Percentiles rank a stretch among this genome's conserved stretches.
phyloP scores from a whole-genome alignment of 495 filamentous ascomycete species.

The Friedmanniomyces endolithicus region DNA sequence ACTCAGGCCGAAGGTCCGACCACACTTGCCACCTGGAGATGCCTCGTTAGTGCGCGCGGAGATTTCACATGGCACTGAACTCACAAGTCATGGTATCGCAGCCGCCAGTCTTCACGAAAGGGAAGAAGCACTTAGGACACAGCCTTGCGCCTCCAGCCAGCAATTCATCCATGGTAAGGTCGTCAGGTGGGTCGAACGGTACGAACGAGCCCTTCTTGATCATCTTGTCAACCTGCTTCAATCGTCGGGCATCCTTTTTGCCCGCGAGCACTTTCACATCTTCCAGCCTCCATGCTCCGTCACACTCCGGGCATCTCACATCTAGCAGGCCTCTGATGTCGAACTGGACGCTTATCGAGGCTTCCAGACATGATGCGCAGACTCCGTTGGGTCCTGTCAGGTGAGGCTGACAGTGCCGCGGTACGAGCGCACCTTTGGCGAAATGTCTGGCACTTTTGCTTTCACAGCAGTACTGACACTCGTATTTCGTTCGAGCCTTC shows the following conservation, averaged over 20 bases:
- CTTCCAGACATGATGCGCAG: background rate
- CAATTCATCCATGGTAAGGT: background rate
- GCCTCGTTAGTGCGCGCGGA: background rate
- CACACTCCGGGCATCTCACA: slow-evolving; percentile 1
- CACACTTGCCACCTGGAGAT: slow-evolving; percentile 4
- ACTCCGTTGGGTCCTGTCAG: background rate
- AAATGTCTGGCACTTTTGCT: background rate
- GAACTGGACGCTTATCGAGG: background rate
- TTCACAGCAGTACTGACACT: slow-evolving; percentile 8
- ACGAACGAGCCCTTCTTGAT: background rate
- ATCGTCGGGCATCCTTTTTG: background rate
- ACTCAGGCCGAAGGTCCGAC: background rate
- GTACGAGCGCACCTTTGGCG: background rate
- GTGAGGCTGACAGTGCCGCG: slow-evolving; percentile 2
- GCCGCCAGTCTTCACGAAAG: slow-evolving; percentile 1
- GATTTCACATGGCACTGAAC: background rate
- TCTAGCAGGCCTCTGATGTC: slow-evolving; percentile 2
- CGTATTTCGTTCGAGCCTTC: background rate
- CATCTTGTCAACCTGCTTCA: background rate
- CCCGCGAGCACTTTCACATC: background rate
- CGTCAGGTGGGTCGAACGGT: background rate
- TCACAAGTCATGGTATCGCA: slow-evolving; percentile 1
- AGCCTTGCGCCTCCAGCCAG: background rate
- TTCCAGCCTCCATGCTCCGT: background rate
- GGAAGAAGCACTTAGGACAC: background rate